Evolutionary conservation across 2,329 filamentous ascomycete species (phyloP).

Genomic region (Ceratocystis lukuohia): DNA sequence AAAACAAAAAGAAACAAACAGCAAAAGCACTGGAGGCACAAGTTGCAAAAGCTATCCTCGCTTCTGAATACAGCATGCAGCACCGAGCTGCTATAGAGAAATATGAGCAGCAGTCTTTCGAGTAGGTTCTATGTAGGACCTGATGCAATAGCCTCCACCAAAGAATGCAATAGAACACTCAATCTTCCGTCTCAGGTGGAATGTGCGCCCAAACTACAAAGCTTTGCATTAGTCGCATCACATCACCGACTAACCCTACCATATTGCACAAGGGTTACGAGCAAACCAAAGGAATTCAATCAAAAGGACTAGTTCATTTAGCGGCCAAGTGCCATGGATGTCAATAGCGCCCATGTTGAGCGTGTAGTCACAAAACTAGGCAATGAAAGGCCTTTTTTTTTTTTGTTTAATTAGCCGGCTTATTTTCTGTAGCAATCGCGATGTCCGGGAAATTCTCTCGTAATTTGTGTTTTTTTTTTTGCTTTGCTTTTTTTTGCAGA

Average conservation of each 20-base stretch:
- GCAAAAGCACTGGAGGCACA: neutral
- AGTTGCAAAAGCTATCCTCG: neutral
- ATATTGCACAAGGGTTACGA: neutral
- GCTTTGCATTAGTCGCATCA: too few relatives aligned
- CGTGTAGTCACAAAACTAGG: neutral
- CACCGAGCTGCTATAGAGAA: too few relatives aligned
- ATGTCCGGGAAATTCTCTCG: neutral
- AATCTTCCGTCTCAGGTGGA: neutral
- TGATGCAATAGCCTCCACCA: too few relatives aligned
- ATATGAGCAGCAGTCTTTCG: too few relatives aligned
- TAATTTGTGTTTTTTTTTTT: neutral
- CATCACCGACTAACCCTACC: neutral
- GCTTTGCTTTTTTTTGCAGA: neutral
- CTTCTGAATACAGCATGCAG: too few relatives aligned
- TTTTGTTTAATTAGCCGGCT: neutral
- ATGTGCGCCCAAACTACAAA: neutral
- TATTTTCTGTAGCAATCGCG: neutral
- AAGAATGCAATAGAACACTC: neutral
- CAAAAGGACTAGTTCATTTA: neutral
- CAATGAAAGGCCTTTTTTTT: neutral
- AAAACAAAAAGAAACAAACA: neutral
- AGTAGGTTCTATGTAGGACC: too few relatives aligned
- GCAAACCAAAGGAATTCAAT: neutral
- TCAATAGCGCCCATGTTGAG: neutral
- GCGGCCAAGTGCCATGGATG: neutral